Percentiles rank a stretch among this genome's conserved stretches.
These are phyloP conservation scores for Epichloe glyceriae DNA, from an alignment of 2,329 filamentous ascomycete species.

Conservation along the genomic window DNA sequence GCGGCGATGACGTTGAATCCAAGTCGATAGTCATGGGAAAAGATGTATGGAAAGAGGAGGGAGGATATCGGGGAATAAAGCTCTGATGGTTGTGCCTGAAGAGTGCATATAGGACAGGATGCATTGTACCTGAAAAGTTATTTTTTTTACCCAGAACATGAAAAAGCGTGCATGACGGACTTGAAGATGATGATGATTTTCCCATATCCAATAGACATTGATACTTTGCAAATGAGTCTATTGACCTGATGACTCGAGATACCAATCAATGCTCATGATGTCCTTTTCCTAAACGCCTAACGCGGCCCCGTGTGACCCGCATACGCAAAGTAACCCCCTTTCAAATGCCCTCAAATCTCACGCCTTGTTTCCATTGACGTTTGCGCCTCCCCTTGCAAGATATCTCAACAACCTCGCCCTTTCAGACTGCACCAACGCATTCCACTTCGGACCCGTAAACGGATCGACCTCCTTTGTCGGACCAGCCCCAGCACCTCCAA, in stretches of 20 bases:
- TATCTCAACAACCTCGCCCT: not conserved
- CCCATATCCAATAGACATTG: too few species aligned
- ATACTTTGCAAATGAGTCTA: too few species aligned
- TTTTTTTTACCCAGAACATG: too few species aligned
- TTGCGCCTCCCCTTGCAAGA: not conserved
- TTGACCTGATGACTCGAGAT: too few species aligned
- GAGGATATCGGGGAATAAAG: not conserved
- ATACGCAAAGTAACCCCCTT: not conserved
- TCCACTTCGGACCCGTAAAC: constrained; percentile 4
- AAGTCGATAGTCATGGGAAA: not conserved
- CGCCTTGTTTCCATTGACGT: not conserved
- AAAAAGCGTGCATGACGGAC: too few species aligned
- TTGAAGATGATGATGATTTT: too few species aligned
- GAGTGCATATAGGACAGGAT: too few species aligned
- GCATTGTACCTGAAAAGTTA: too few species aligned
- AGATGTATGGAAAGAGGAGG: not conserved
- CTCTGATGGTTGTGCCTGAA: too few species aligned
- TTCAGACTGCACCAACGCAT: constrained; percentile 3
- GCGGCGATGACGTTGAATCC: not conserved
- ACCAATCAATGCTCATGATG: too few species aligned
- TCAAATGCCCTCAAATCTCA: not conserved
- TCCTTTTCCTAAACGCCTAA: too few species aligned
- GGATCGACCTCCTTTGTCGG: constrained; percentile 1
- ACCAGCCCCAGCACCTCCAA: not conserved
- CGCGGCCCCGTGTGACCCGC: too few species aligned